phyloP scores from a whole-genome alignment of 208 protist species.

The Trypanosoma caninum region DNA sequence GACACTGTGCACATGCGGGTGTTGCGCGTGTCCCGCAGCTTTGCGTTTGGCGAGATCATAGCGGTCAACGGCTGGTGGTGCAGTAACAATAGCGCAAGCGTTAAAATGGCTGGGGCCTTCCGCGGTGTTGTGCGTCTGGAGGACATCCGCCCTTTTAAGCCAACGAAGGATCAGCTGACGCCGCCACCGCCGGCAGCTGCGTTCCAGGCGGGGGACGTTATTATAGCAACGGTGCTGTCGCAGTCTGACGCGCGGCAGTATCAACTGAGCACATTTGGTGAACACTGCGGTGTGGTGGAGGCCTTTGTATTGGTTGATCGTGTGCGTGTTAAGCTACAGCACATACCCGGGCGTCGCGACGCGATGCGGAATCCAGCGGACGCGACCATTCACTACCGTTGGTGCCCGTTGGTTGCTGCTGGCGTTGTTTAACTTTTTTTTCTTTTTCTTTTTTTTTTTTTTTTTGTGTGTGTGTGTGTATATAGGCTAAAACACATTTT shows the following conservation, averaged over 20 bases:
- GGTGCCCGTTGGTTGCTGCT: constrained; percentile 52
- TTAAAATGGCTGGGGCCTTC: constrained; percentile 23
- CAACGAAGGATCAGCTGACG: constrained; percentile 46
- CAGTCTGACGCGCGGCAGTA: constrained; percentile 80
- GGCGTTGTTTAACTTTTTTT: constrained; percentile 1
- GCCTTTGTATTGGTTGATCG: constrained; percentile 12
- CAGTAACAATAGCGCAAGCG: constrained; percentile 26
- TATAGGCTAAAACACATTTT: neutral
- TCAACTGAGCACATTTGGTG: constrained; percentile 57
- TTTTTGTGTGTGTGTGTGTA: neutral
- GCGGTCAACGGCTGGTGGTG: constrained; percentile 67
- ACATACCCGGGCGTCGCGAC: constrained; percentile 53
- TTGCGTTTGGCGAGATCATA: constrained; percentile 70
- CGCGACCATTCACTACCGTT: constrained; percentile 41
- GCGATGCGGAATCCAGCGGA: constrained; percentile 43
- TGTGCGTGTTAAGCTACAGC: constrained; percentile 31
- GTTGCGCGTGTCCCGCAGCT: constrained; percentile 42
- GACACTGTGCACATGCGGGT: constrained; percentile 65
- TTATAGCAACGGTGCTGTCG: constrained; percentile 69
- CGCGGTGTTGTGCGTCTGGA: constrained; percentile 66
- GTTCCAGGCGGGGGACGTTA: constrained; percentile 60
- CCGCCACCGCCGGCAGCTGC: constrained; percentile 47
- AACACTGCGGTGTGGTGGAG: constrained; percentile 64
- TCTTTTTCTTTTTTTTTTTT: constrained; percentile 2
- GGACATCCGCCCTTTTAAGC: constrained; percentile 70